Conservation (phyloP, 805 yeast genomes). For the Saccharomycopsis synnaedendra region DNA sequence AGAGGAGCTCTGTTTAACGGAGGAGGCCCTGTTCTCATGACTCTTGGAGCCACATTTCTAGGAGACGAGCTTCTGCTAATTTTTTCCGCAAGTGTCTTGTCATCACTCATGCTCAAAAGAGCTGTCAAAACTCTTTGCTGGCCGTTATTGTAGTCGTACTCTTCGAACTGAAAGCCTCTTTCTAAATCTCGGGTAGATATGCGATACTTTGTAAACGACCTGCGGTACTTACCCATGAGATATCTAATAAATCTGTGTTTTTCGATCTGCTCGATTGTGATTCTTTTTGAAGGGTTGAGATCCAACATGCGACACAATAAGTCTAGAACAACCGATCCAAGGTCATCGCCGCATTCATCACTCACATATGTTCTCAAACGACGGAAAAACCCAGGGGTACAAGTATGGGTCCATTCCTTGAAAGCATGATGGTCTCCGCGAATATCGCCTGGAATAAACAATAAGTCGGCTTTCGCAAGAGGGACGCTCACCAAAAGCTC, state of each 20-base stretch:
- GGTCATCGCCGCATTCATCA: background rate
- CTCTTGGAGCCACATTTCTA: too few species aligned
- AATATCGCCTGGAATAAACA: background rate
- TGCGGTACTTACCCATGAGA: background rate
- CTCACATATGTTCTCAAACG: background rate
- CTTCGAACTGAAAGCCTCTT: background rate
- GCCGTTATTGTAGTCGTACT: background rate
- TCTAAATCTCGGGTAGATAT: background rate
- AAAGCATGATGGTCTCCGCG: too few species aligned
- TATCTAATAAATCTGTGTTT: background rate
- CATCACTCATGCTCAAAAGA: too few species aligned
- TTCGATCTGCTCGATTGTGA: background rate
- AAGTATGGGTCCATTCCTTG: too few species aligned
- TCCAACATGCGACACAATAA: background rate
- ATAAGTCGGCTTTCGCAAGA: background rate
- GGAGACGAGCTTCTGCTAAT: too few species aligned
- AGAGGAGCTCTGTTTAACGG: too few species aligned
- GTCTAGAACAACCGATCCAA: background rate
- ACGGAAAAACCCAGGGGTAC: background rate
- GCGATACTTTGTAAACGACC: background rate
- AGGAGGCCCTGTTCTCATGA: too few species aligned
- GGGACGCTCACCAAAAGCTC: constrained; percentile 22
- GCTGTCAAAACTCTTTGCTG: too few species aligned
- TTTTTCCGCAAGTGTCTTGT: too few species aligned
- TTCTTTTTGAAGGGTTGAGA: background rate